Evolutionary conservation across 148 eudicot species (phyloP), one percentile per base, ranked within the genome.

Genomic region (Cornus kousa): DNA sequence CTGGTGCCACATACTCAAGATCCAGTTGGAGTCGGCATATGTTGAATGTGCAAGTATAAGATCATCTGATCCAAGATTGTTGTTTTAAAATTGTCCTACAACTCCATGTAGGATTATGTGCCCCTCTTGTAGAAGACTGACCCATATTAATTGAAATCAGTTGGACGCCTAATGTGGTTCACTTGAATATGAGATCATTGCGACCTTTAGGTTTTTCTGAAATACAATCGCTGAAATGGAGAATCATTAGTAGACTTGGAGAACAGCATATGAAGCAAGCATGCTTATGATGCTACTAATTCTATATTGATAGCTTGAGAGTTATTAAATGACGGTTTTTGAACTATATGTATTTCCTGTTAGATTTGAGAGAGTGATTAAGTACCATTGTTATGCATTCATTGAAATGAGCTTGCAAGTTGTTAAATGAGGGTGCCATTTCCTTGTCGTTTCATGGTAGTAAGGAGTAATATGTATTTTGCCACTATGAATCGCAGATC

Each of bases 1-100:
- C 7, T 33, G 23, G 1, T 46, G 74, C 23, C 43, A 24, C 62
- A 20, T 31, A 50, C 6, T 19, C 74, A 59, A 62, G 68, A 55
- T 60, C 62, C n/a, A 8, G 65, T 80, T 80, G 74, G 82, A 55
- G 43, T 55, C 24, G 32, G 66, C 74, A 57, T 20, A 17, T 33
- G 68, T 66, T 66, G 33, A 59, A 53, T 28, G 43, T 10, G n/a
- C 79, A 32, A 6, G n/a, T 37, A 10, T 20, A 28, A 32, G 60
- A 50, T 50, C 62, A 33, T 50, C 79, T 68, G 67, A 33, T 35
- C 73, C 46, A 14, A 74, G 28, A 55, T 28, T 35, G 39, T 68
- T 17, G 68, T 48, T 55, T 74, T 46, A 39, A 37, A 68, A 22
- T 73, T 80, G 72, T 46, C 17, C 31, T 53, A 43, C 9, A 43